These are phyloP conservation scores for Penicillium coffeae DNA, from an alignment of 495 filamentous ascomycete species.

Conservation along the genomic window DNA sequence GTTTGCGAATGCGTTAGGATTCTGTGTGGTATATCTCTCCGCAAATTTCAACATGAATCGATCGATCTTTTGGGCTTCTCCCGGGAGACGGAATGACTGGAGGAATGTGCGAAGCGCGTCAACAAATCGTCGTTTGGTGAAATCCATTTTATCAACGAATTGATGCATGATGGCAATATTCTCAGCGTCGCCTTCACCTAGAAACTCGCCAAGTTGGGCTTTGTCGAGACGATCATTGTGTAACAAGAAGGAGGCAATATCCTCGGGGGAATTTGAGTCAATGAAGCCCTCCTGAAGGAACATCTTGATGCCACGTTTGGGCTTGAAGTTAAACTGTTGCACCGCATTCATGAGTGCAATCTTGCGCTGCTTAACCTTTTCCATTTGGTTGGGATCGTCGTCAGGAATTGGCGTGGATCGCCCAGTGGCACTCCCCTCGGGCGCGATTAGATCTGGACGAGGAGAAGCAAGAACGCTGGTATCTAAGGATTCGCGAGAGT, in stretches of 20 bases:
- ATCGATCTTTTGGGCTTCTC: conserved; percentile 99
- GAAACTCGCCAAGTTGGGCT: conserved; percentile 85
- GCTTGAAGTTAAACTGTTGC: conserved; percentile 96
- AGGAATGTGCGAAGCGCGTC: conserved; percentile 88
- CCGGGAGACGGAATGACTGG: conserved; percentile 90
- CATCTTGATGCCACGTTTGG: conserved; percentile 86
- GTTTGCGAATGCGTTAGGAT: conserved; percentile 96
- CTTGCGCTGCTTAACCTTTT: conserved; percentile 90
- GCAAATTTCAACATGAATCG: conserved; percentile 99
- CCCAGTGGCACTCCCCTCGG: conserved; percentile 43
- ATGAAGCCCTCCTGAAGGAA: conserved; percentile 86
- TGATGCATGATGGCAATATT: conserved; percentile 98
- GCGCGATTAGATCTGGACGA: conserved; percentile 49
- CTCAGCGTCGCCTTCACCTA: conserved; percentile 87
- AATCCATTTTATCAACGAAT: conserved; percentile 95
- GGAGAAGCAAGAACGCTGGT: conserved; percentile 53
- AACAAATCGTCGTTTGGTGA: conserved; percentile 87
- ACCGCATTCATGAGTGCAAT: conserved; percentile 85
- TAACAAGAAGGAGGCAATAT: conserved; percentile 81
- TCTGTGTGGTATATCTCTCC: conserved; percentile 88
- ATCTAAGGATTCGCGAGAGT: conserved; percentile 78
- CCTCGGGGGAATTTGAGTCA: conserved; percentile 63
- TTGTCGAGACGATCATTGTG: conserved; percentile 78
- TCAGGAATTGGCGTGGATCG: conserved; percentile 73
- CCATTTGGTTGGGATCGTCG: conserved; percentile 87